These are phyloP conservation scores for Auricularia heimuer DNA, from an alignment of 768 basidiomycete species.

Conservation along the genomic window DNA sequence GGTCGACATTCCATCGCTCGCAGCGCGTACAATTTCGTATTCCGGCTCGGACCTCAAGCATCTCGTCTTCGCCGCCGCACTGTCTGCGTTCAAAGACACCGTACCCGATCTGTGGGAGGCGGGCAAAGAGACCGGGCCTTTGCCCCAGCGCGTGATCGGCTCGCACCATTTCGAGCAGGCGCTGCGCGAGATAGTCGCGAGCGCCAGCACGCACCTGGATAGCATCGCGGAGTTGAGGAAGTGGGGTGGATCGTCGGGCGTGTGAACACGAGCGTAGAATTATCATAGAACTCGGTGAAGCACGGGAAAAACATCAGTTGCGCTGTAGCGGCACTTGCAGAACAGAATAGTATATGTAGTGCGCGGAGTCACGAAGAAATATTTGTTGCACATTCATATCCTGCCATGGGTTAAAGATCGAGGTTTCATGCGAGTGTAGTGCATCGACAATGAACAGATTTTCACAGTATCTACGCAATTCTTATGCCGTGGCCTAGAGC, in stretches of 20 bases:
- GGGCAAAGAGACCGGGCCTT: background rate
- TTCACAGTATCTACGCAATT: too few relatives aligned
- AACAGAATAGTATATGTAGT: too few relatives aligned
- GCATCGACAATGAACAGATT: too few relatives aligned
- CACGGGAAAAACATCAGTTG: too few relatives aligned
- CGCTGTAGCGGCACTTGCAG: too few relatives aligned
- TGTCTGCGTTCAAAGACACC: background rate
- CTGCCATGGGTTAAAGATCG: too few relatives aligned
- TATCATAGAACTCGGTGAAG: too few relatives aligned
- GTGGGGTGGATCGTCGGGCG: background rate
- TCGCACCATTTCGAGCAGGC: background rate
- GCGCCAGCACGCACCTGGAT: background rate
- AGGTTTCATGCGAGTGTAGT: too few relatives aligned
- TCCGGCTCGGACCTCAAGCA: conserved; percentile 5
- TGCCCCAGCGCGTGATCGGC: background rate
- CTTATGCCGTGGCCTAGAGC: too few relatives aligned
- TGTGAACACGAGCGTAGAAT: too few relatives aligned
- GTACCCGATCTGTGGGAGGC: background rate
- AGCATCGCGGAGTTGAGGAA: background rate
- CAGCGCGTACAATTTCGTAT: background rate
- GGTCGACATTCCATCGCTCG: background rate
- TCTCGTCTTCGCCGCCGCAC: conserved; percentile 1
- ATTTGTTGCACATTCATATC: too few relatives aligned
- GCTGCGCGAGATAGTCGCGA: background rate
- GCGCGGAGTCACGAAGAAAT: too few relatives aligned